Evolutionary conservation across 2,329 filamentous ascomycete genomes (phyloP), one percentile per base, ranked within the genome.

Genomic region (Hymenoscyphus fraxineus): DNA sequence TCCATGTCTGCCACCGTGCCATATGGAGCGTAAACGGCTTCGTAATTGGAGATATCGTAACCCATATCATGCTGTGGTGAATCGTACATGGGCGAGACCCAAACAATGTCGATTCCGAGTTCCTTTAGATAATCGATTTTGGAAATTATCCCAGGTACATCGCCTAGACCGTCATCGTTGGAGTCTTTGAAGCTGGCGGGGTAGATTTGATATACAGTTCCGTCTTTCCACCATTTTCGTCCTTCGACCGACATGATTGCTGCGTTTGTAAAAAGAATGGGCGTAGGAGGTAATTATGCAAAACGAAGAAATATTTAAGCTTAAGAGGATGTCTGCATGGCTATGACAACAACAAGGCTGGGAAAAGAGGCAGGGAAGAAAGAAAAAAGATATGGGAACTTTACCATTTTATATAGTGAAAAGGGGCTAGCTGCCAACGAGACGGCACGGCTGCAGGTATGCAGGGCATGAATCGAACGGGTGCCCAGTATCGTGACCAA

Each of bases 21-120:
- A 69, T 91, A 92, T 0, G 84, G 82, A 1, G 80, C 77, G 69
- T 90, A 83, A 35, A 92, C 85, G 32, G 80, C 80, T 72, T 88
- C 83, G 68, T 92, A 91, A 74, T 91, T 83, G 31, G 83, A 81
- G 59, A 90, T 85, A 71, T 90, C 88, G 71, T 90, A 90, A 38
- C 87, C 88, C 87, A 90, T 89, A 69, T 90, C 88, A 13, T 84
- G 77, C 70, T 88, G 85, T 0, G 88, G 88, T 3, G 81, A 84
- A 64, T 86, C 83, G 70, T 85, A 88, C 74, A 88, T 85, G 16
- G 88, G 88, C 40, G 83, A 89, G 0, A 88, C 76, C 88, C 88
- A 91, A 60, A 91, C 78, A 3, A 87, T 81, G 68, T 90, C 83
- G 13, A 88, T 78, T 0, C 87, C 87, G 0, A 91, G 77, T 3